Conservation (phyloP, 2,329 filamentous ascomycete species). For the Talaromyces pinophilus region DNA sequence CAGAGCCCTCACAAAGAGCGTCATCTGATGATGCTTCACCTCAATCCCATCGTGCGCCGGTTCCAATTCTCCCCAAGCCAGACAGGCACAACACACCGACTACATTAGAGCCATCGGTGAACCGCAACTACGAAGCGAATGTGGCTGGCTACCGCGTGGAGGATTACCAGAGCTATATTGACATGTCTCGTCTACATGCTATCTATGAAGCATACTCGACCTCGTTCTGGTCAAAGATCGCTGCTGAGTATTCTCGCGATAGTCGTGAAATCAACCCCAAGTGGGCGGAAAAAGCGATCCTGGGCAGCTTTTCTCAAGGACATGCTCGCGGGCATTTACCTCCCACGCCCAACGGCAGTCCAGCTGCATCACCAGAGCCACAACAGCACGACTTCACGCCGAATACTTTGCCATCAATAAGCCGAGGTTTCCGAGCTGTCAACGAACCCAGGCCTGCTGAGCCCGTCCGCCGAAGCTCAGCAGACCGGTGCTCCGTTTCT, state of each 20-base stretch:
- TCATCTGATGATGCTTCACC: conserved; percentile 20
- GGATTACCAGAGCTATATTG: conserved; percentile 45
- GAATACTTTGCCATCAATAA: conserved; percentile 7
- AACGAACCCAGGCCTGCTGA: conserved; percentile 18
- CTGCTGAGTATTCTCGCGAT: conserved; percentile 62
- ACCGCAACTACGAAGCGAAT: neutral
- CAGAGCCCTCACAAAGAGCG: conserved; percentile 23
- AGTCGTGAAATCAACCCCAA: conserved; percentile 22
- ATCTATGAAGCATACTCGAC: conserved; percentile 70
- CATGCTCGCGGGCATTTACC: conserved; percentile 24
- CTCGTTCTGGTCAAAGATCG: conserved; percentile 72
- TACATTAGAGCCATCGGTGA: conserved; percentile 31
- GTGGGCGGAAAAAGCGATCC: conserved; percentile 31
- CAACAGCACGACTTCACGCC: conserved; percentile 18
- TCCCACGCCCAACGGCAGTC: conserved; percentile 29
- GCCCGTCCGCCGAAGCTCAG: conserved; percentile 22
- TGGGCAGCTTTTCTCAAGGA: conserved; percentile 21
- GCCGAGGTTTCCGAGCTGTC: conserved; percentile 26
- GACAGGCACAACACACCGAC: conserved; percentile 42
- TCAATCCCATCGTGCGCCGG: conserved; percentile 31
- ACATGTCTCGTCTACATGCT: conserved; percentile 66
- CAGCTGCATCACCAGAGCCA: conserved; percentile 23
- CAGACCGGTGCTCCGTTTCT: conserved; percentile 31
- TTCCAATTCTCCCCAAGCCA: conserved; percentile 37
- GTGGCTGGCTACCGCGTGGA: conserved; percentile 27